Percentiles rank a stretch among this genome's conserved stretches.
These are phyloP conservation scores for Echeveria elegans DNA, from an alignment of 164 flowering plant genomes.

Conservation along the genomic window DNA sequence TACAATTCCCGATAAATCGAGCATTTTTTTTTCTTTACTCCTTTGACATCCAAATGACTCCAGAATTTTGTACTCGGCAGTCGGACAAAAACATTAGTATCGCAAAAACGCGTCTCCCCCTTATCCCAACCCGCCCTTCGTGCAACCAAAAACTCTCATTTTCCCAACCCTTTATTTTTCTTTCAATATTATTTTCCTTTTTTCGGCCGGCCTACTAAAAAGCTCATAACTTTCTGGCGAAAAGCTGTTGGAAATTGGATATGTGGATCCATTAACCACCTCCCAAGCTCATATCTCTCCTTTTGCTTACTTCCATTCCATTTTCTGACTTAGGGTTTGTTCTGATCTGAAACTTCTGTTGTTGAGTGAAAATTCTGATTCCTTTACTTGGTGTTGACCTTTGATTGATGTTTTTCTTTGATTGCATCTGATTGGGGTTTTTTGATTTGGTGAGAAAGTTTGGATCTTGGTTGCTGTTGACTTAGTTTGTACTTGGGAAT, in stretches of 20 bases:
- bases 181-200: too few relatives aligned
- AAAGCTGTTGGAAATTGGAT: not conserved
- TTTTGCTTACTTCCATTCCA: not conserved
- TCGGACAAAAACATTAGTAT: too few relatives aligned
- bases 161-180: not conserved
- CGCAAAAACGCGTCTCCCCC: too few relatives aligned
- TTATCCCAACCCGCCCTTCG: not conserved
- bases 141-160: not conserved
- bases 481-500: not conserved
- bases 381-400: not conserved
- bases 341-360: not conserved
- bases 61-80: too few relatives aligned
- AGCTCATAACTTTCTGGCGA: not conserved
- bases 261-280: not conserved
- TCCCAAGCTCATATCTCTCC: not conserved
- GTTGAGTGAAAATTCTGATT: not conserved
- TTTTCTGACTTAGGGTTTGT: not conserved
- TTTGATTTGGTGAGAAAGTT: not conserved
- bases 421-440: not conserved
- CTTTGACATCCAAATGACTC: too few relatives aligned
- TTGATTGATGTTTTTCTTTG: not conserved
- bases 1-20: too few relatives aligned
- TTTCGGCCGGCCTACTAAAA: too few relatives aligned
- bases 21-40: too few relatives aligned
- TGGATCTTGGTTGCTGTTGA: not conserved